Evolutionary conservation across 2,329 filamentous ascomycete genomes (phyloP).

Genomic region (Aspergillus fijiensis): DNA sequence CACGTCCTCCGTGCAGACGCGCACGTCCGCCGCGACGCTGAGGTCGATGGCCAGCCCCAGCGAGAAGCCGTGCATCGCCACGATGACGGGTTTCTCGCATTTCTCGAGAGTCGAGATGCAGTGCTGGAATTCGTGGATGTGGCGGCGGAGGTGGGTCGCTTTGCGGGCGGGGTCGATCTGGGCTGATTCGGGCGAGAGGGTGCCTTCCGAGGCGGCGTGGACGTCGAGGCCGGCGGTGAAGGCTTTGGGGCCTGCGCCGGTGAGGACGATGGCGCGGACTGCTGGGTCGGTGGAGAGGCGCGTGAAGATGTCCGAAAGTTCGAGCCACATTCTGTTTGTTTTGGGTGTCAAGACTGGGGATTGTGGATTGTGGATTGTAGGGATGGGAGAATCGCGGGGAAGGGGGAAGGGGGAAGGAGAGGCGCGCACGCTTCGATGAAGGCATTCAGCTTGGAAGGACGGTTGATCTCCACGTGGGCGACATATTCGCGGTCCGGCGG

Average conservation of each 20-base stretch:
- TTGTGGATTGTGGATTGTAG: no score
- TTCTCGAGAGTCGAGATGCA: slow-evolving; percentile 74
- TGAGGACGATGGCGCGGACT: slow-evolving; percentile 75
- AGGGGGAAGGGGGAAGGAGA: no score
- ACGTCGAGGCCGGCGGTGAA: slow-evolving; percentile 89
- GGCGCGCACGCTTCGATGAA: slow-evolving; percentile 65
- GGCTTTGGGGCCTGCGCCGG: slow-evolving; percentile 75
- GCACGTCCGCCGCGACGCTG: slow-evolving; percentile 44
- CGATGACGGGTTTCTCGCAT: slow-evolving; percentile 90
- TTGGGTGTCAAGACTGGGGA: background rate
- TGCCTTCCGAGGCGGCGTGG: slow-evolving; percentile 61
- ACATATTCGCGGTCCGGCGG: slow-evolving; percentile 64
- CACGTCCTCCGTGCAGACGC: slow-evolving; percentile 38
- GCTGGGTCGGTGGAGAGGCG: slow-evolving; percentile 69
- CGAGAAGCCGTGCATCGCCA: slow-evolving; percentile 73
- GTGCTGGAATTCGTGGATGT: slow-evolving; percentile 77
- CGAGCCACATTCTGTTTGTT: slow-evolving; percentile 71
- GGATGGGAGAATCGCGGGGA: no score
- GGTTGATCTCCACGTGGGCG: slow-evolving; percentile 89
- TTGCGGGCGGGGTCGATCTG: slow-evolving; percentile 62
- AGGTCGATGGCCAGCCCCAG: slow-evolving; percentile 75
- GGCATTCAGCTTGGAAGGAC: slow-evolving; percentile 81
- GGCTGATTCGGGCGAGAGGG: slow-evolving; percentile 41
- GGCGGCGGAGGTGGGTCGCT: slow-evolving; percentile 61
- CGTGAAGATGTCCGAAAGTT: slow-evolving; percentile 71